phyloP scores from a whole-genome alignment of 2,329 filamentous ascomycete species.

The Talaromyces sp. region DNA sequence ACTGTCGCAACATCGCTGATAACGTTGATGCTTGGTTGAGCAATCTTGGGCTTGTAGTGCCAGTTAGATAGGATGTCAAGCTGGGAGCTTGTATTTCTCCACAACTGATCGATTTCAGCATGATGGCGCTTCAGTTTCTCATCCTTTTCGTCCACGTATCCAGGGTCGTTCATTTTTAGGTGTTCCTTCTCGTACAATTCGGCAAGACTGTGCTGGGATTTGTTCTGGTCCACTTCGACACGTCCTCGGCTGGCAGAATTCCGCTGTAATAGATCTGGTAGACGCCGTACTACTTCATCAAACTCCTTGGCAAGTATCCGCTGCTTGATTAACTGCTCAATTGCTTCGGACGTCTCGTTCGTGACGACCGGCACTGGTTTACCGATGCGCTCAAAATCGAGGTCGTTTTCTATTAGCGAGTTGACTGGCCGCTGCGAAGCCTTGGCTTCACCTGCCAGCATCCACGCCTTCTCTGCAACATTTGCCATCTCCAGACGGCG shows the following conservation, averaged over 20 bases:
- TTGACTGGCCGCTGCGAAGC: slow-evolving; percentile 80
- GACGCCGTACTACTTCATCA: slow-evolving; percentile 79
- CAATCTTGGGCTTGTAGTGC: slow-evolving; percentile 90
- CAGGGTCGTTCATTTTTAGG: slow-evolving; percentile 70
- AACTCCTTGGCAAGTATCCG: slow-evolving; percentile 88
- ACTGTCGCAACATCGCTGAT: slow-evolving; percentile 89
- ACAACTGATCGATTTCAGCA: slow-evolving; percentile 74
- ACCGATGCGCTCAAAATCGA: slow-evolving; percentile 92
- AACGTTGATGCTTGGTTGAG: slow-evolving; percentile 75
- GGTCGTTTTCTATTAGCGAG: slow-evolving; percentile 86
- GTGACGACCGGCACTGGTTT: slow-evolving; percentile 95
- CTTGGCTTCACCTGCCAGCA: slow-evolving; percentile 78
- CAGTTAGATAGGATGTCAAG: slow-evolving; percentile 88
- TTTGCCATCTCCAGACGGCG: slow-evolving; percentile 84
- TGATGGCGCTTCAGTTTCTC: slow-evolving; percentile 80
- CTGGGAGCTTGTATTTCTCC: slow-evolving; percentile 73
- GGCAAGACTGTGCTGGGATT: slow-evolving; percentile 79
- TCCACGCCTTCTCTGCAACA: slow-evolving; percentile 87
- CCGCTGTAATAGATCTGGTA: slow-evolving; percentile 67
- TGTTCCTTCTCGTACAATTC: slow-evolving; percentile 95
- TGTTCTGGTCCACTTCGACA: slow-evolving; percentile 79
- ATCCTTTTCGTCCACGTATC: slow-evolving; percentile 74
- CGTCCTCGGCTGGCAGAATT: slow-evolving; percentile 65
- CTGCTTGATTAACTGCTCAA: slow-evolving; percentile 90
- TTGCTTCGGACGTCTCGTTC: slow-evolving; percentile 80